phyloP scores from a whole-genome alignment of 805 yeast genomes.

The Dipodascus geniculatus region DNA sequence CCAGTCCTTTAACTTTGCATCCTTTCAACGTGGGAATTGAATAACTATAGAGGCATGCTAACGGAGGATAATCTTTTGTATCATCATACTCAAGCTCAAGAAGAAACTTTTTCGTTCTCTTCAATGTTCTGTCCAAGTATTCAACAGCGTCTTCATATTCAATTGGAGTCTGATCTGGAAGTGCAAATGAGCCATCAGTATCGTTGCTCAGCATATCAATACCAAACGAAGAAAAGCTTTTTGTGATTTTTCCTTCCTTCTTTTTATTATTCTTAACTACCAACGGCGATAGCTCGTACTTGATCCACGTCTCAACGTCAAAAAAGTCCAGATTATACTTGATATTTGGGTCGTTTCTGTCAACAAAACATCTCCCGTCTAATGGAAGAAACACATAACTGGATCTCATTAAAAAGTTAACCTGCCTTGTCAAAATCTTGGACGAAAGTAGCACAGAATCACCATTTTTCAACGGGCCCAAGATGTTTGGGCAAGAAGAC shows the following conservation, averaged over 20 bases:
- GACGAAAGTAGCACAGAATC: conserved; percentile 70
- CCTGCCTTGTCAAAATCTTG: conserved; percentile 64
- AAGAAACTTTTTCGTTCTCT: conserved; percentile 45
- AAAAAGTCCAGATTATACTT: conserved; percentile 50
- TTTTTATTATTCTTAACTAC: conserved; percentile 30
- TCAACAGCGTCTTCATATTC: conserved; percentile 42
- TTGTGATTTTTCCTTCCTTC: conserved; percentile 8
- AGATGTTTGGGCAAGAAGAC: conserved; percentile 67
- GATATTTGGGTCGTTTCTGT: conserved; percentile 27
- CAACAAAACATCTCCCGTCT: conserved; percentile 62
- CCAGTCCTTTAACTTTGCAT: conserved; percentile 46
- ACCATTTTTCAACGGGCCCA: conserved; percentile 77
- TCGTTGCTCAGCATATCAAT: conserved; percentile 2
- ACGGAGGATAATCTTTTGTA: conserved; percentile 59
- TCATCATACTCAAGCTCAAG: conserved; percentile 44
- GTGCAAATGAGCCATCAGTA: conserved; percentile 6
- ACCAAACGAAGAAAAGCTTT: not conserved
- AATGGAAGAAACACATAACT: conserved; percentile 69
- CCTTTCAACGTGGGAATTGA: conserved; percentile 79
- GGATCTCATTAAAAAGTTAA: conserved; percentile 81
- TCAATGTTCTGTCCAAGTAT: conserved; percentile 52
- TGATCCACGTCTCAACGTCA: conserved; percentile 70
- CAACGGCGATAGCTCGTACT: conserved; percentile 63
- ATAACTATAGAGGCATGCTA: conserved; percentile 73
- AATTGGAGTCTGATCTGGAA: conserved; percentile 8